Evolutionary conservation across 208 protist species (phyloP).

Genomic region (Porcisia deanei): DNA sequence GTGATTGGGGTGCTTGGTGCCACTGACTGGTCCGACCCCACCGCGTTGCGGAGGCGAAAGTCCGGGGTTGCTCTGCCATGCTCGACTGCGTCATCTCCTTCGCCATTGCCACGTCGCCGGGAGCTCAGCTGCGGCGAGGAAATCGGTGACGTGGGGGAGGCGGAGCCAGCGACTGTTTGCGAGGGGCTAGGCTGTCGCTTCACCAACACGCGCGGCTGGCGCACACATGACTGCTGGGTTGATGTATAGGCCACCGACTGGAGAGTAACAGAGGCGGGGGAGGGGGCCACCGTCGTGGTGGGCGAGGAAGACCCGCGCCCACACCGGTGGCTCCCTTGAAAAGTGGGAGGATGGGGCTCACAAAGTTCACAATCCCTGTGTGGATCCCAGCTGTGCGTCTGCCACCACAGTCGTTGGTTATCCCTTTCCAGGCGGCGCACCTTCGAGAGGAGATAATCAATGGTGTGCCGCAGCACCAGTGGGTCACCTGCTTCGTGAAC

Average conservation of each 20-base stretch:
- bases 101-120: background rate
- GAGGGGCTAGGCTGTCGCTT: constrained; percentile 5
- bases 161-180: background rate
- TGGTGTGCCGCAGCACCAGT: constrained; percentile 25
- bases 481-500: constrained; percentile 24
- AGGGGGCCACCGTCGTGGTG: background rate
- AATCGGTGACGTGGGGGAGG: background rate
- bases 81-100: background rate
- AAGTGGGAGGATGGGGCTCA: background rate
- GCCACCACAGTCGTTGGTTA: constrained; percentile 25
- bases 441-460: constrained; percentile 33
- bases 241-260: background rate
- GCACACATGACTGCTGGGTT: background rate
- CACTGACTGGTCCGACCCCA: constrained; percentile 12
- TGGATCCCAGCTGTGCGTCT: constrained; percentile 33
- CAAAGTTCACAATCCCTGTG: constrained; percentile 1
- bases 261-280: background rate
- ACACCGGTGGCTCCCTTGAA: background rate
- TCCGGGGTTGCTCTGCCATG: background rate
- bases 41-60: background rate
- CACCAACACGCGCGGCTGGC: constrained; percentile 2
- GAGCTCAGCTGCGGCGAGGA: background rate
- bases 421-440: constrained; percentile 26
- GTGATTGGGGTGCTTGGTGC: constrained; percentile 1
- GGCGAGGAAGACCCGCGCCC: background rate